Percentiles rank a stretch among this genome's conserved stretches.
These are phyloP conservation scores for Haplosporangium gracile DNA, from an alignment of 192 early-diverging fungal genomes.

Conservation along the genomic window DNA sequence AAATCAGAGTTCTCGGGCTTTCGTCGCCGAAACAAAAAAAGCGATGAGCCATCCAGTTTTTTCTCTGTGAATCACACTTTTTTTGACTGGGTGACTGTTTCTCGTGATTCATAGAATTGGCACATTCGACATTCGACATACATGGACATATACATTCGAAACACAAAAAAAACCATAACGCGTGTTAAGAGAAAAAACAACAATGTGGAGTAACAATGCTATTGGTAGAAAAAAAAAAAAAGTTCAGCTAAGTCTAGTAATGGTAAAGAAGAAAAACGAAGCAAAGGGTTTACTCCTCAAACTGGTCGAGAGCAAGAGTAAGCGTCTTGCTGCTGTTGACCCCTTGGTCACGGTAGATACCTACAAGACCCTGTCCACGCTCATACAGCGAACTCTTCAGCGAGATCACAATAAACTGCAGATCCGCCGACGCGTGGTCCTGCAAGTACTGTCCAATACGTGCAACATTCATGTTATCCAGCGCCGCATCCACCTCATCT, in stretches of 20 bases:
- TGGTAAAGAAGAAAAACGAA: not conserved
- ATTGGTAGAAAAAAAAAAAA: too few relatives aligned
- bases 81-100: not conserved
- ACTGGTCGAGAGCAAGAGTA: slow-evolving; percentile 69
- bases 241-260: not conserved
- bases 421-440: slow-evolving; percentile 71
- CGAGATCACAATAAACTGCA: slow-evolving; percentile 99
- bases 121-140: not conserved
- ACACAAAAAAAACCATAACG: too few relatives aligned
- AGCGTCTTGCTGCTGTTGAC: slow-evolving; percentile 86
- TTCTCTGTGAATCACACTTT: not conserved
- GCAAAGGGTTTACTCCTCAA: slow-evolving; percentile 20
- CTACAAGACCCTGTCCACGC: slow-evolving; percentile 91
- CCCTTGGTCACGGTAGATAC: slow-evolving; percentile 94
- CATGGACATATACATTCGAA: too few relatives aligned
- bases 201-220: not conserved
- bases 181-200: not conserved
- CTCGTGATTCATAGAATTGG: not conserved
- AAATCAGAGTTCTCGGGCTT: not conserved
- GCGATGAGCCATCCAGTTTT: not conserved
- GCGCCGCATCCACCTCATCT: slow-evolving; percentile 98
- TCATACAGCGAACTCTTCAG: slow-evolving; percentile 96
- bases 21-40: not conserved
- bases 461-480: slow-evolving; percentile 97
- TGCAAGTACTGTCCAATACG: slow-evolving; percentile 93